phyloP scores from a whole-genome alignment of 1,284 basidiomycete species.

The Ceraceosorus guamensis region DNA sequence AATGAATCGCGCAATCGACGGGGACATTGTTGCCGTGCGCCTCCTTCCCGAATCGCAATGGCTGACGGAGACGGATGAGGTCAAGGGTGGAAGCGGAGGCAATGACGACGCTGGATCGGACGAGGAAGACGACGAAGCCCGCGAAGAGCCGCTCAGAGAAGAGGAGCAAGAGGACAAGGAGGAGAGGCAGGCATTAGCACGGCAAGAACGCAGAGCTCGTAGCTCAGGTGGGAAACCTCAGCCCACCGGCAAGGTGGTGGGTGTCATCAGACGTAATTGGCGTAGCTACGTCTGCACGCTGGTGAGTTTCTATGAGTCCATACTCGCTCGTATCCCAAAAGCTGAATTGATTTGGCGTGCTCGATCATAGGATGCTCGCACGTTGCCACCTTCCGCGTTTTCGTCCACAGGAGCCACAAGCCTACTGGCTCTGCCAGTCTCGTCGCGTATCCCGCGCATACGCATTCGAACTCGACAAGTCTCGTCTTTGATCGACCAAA shows the following conservation, averaged over 20 bases:
- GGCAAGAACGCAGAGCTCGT: too few relatives aligned
- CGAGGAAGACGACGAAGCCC: constrained; percentile 24
- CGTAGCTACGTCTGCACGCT: constrained; percentile 87
- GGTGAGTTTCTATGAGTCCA: too few relatives aligned
- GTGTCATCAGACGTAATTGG: constrained; percentile 92
- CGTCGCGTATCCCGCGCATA: constrained; percentile 84
- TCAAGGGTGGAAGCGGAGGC: constrained; percentile 64
- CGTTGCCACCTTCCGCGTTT: constrained; percentile 62
- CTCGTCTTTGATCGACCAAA: constrained; percentile 76
- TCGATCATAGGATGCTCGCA: constrained; percentile 81
- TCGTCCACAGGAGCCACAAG: constrained; percentile 82
- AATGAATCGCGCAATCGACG: constrained; percentile 92
- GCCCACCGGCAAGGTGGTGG: constrained; percentile 86
- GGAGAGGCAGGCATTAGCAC: constrained; percentile 43
- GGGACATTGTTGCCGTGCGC: constrained; percentile 86
- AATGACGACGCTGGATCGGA: constrained; percentile 52
- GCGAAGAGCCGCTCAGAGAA: constrained; percentile 52
- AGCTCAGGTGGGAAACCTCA: constrained; percentile 18
- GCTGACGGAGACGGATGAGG: constrained; percentile 86
- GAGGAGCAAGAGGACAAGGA: constrained; percentile 51
- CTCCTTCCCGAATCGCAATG: constrained; percentile 81
- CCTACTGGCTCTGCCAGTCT: constrained; percentile 90
- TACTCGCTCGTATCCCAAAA: too few relatives aligned
- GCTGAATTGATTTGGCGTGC: too few relatives aligned
- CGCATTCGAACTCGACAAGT: constrained; percentile 91